phyloP scores from a whole-genome alignment of 2,329 filamentous ascomycete species.

The Cercospora sp. region DNA sequence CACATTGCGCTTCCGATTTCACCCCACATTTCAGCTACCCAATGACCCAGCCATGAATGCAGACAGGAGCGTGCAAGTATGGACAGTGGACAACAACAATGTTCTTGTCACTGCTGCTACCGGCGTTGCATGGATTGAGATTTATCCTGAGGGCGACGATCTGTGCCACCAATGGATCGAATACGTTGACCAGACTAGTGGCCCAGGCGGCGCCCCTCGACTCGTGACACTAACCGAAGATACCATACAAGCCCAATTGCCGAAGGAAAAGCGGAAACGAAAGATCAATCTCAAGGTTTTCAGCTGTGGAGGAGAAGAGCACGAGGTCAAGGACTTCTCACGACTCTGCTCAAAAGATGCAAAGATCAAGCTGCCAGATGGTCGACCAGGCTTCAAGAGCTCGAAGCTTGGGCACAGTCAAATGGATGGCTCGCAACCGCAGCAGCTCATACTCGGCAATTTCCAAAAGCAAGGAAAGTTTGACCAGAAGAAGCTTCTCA shows the following conservation, averaged over 20 bases:
- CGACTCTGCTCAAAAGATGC: conserved; percentile 69
- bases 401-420: conserved; percentile 71
- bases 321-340: conserved; percentile 76
- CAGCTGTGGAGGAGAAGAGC: conserved; percentile 71
- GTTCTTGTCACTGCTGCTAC: conserved; percentile 76
- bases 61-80: conserved; percentile 81
- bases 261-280: conserved; percentile 70
- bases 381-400: conserved; percentile 73
- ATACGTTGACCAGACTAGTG: conserved; percentile 63
- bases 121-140: conserved; percentile 81
- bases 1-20: conserved; percentile 80
- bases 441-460: conserved; percentile 72
- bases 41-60: conserved; percentile 64
- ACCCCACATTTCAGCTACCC: conserved; percentile 85
- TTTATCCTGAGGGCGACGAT: conserved; percentile 77
- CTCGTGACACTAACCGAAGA: conserved; percentile 74
- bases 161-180: conserved; percentile 81
- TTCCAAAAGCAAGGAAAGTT: conserved; percentile 56
- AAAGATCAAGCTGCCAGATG: conserved; percentile 71
- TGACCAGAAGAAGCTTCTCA: conserved; percentile 61
- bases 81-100: conserved; percentile 75
- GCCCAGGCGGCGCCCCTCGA: conserved; percentile 61
- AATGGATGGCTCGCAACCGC: conserved; percentile 67
- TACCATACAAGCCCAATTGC: conserved; percentile 69
- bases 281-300: conserved; percentile 69